phyloP scores from a whole-genome alignment of 768 basidiomycete genomes.

The Suillus spraguei region DNA sequence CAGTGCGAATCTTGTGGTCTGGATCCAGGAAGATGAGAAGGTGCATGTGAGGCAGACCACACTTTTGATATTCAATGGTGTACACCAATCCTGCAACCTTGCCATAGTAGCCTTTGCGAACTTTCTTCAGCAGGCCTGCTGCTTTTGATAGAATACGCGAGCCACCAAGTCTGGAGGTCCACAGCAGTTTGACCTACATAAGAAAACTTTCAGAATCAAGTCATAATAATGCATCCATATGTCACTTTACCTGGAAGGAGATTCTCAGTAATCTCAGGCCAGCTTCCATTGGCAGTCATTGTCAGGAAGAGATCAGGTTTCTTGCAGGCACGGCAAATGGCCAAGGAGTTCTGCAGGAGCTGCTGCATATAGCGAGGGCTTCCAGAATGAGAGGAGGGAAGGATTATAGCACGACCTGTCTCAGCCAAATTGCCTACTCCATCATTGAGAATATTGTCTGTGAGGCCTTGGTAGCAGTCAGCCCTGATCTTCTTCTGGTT shows the following conservation, averaged over 20 bases:
- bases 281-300: too few species aligned
- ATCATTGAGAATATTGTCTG: too few species aligned
- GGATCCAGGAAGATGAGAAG: slow-evolving; percentile 44
- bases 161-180: slow-evolving; percentile 52
- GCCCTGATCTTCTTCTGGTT: slow-evolving; percentile 40
- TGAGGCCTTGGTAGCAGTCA: slow-evolving; percentile 33
- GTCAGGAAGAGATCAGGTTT: too few species aligned
- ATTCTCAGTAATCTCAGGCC: too few species aligned
- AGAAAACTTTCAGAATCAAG: not conserved
- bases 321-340: too few species aligned
- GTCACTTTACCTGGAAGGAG: slow-evolving; percentile 35
- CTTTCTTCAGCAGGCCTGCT: slow-evolving; percentile 37
- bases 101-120: slow-evolving; percentile 46
- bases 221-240: too few species aligned
- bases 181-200: slow-evolving; percentile 33
- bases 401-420: too few species aligned
- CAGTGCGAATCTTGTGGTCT: slow-evolving; percentile 34
- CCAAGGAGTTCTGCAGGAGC: too few species aligned
- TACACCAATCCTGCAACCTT: slow-evolving; percentile 45
- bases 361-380: too few species aligned
- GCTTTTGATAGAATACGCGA: slow-evolving; percentile 48
- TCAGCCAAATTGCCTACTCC: too few species aligned
- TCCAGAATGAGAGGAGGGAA: too few species aligned
- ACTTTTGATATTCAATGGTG: slow-evolving; percentile 61
- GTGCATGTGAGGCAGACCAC: slow-evolving; percentile 58